Evolutionary conservation across 179 eudicot genomes (phyloP), one percentile per base, ranked within the genome.

Genomic region (Pouteria campechiana): DNA sequence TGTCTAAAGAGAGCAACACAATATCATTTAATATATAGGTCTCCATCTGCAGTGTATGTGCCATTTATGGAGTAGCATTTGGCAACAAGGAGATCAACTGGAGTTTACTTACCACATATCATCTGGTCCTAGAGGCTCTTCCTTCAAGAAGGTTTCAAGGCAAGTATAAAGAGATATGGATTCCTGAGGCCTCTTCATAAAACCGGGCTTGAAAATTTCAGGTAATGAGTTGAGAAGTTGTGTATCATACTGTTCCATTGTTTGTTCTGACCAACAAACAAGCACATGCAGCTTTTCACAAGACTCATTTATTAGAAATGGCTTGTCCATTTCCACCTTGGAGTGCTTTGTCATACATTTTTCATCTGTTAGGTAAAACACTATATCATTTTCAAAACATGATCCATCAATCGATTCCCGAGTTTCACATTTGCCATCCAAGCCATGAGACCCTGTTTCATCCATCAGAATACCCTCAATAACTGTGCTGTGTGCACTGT

Each of bases 91-190:
- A 15, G 11, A 20, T 13, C 7, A 39, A 20, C n/a, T 39, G 27
- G 18, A 18, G 17, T 16, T 9, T 24, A 70, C 90, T 77, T 53
- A 80, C 84, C 85, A 80, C 85, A 70, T 77, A 57, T 73, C 76
- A 47, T 77, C 76, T 10, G 70, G 79, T 43, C 74, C 86, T 47
- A 75, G 66, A 46, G 81, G 82, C 55, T 80, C 90, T 57, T 77
- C 90, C 70, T 65, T 80, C 59, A 68, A 52, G 54, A 73, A 77
- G 38, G 76, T 76, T 60, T 80, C 79, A 52, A 80, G 74, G 54
- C 90, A 77, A 45, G 68, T 70, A 61, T 70, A 52, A 40, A 80
- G 54, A 14, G 90, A 65, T 22, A 73, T 68, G 3, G 68, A 61
- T 48, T 76, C 78, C 31, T 55, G 65, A 28, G 65, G 52, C 54